Evolutionary conservation across 371 early-diverging fungal species (phyloP), one percentile per base, ranked within the genome.

Genomic region (Nematocida sp.): DNA sequence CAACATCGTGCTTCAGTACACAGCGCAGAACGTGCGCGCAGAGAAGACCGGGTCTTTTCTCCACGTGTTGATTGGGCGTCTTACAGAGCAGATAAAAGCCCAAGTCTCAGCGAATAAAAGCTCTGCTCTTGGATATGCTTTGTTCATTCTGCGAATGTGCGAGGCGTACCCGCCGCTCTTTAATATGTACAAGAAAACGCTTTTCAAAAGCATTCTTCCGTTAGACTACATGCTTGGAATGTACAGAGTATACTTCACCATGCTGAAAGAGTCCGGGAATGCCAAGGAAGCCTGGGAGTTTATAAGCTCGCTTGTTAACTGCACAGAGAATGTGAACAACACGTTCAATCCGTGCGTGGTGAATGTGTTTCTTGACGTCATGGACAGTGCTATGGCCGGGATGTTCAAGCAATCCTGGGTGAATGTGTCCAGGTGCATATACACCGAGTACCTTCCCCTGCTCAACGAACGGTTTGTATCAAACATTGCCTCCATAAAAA

Each of bases 231-330:
- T 80, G 23, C 51, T 67, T 23, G 80, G 78, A 31, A 62, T 78
- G 46, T 80, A 80, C 43, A 19, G 60, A 13, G 66, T 77, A 23
- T 80, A 74, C 51, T 80, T 80, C 65, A 60, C 63, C 23, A 27
- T 76, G 5, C 48, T 80, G 5, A 36, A 58, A 27, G 53, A 66
- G 36, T 34, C 38, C 8, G 49, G 54, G 17, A 45, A 67, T 2
- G 1, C 38, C 1, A 60, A 67, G n/a, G 78, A 80, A 43, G 70
- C 70, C 15, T 80, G 80, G 80, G 25, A 43, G 31, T 80, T 80
- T 57, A 56, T 65, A 25, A 60, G 67, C 17, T 57, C 64, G 17
- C 46, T 80, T 21, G 60, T 80, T 23, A 80, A 80, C 55, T 36
- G 57, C 56, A 65, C 57, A 7, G 36, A 55, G 23, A 36, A 57